phyloP scores from a whole-genome alignment of 148 eudicot genomes.

The Camellia lanceoleosa region DNA sequence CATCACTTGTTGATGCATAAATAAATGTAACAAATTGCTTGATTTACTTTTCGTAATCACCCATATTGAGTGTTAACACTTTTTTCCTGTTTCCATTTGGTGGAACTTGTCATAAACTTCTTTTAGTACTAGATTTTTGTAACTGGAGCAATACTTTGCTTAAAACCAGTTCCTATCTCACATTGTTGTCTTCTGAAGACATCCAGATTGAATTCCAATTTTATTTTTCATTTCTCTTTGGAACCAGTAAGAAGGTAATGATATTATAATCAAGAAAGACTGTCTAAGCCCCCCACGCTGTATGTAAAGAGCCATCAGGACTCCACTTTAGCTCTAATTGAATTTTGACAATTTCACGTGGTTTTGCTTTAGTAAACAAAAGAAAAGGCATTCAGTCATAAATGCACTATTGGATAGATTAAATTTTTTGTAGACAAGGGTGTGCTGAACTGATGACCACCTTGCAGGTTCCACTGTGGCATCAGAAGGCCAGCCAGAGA shows the following conservation, averaged over 20 bases:
- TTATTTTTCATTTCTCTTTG: neutral
- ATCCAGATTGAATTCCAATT: neutral
- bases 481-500: conserved; percentile 93
- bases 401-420: neutral
- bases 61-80: neutral
- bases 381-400: neutral
- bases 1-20: neutral
- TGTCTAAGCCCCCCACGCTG: neutral
- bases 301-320: neutral
- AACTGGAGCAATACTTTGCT: neutral
- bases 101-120: neutral
- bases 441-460: neutral
- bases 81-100: neutral
- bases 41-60: neutral
- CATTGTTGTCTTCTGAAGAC: neutral
- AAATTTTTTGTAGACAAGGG: neutral
- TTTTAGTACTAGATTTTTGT: neutral
- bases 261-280: neutral
- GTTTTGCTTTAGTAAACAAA: neutral
- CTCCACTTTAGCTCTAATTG: neutral
- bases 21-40: neutral
- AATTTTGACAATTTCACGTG: neutral
- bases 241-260: neutral
- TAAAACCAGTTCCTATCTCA: neutral
- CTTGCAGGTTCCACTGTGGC: conserved; percentile 88